These are phyloP conservation scores for Acer saccharum DNA, from an alignment of 345 rosid species.

Conservation along the genomic window DNA sequence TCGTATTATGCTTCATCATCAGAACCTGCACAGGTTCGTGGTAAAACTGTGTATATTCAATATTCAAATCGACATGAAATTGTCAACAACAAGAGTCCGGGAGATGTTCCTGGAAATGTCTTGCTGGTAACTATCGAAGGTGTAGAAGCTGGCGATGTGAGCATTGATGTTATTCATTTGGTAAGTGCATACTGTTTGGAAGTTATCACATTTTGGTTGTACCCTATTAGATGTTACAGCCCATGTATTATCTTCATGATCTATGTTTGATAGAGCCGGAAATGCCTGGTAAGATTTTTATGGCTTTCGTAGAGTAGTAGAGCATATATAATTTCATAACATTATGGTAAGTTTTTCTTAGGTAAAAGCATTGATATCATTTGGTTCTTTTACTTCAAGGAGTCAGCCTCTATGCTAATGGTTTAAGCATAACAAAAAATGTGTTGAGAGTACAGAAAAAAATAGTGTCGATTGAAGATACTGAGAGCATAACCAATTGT, in stretches of 20 bases:
- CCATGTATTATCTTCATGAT: background rate
- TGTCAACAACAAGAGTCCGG: conserved; percentile 95
- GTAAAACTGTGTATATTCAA: conserved; percentile 92
- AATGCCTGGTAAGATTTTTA: background rate
- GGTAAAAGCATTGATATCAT: conserved; percentile 1
- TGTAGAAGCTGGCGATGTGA: conserved; percentile 88
- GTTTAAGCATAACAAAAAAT: background rate
- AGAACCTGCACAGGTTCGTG: conserved; percentile 95
- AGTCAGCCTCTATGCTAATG: background rate
- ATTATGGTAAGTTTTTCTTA: background rate
- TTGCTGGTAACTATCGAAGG: conserved; percentile 93
- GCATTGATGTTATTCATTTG: conserved; percentile 94
- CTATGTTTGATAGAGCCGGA: background rate
- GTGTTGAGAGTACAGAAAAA: background rate
- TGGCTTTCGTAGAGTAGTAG: background rate
- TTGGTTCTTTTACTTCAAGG: background rate
- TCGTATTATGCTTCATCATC: conserved; percentile 97
- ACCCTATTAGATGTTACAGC: background rate
- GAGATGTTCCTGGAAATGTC: conserved; percentile 96
- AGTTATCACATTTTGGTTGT: background rate
- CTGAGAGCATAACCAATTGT: background rate
- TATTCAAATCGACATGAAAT: conserved; percentile 95
- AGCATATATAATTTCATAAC: background rate
- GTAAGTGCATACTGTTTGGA: conserved; percentile 43
- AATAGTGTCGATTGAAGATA: background rate